Base-by-base conservation (phyloP, 768 basidiomycete genomes). In the Naganishia vaughanmartiniae region DNA sequence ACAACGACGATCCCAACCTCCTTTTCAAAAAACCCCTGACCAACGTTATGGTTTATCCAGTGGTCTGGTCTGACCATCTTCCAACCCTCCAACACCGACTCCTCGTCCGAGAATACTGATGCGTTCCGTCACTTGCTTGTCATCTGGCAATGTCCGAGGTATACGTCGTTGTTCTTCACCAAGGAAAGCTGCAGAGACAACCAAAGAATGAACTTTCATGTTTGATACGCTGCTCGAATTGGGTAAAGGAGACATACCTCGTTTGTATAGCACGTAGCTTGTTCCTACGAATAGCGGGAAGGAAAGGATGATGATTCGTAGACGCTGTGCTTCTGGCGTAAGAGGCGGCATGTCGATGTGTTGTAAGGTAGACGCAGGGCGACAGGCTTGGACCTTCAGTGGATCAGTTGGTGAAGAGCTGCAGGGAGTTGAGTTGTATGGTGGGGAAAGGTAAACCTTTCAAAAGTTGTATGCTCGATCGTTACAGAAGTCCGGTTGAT, bases 141-240 rank as follows among this genome's bases (percentile, higher is more conserved):
- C 60, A 58, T 36, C 57, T 17, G 31, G 60, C 30, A 63, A 45
- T n/a, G 60, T 63, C 5, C 31, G 55, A 14, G 71, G 67, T 36
- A 72, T 72, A 34, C 58, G 60, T 11, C 67, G 57, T 34, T 72
- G 71, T 67, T 72, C 67, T 72, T 72, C 71, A 14, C 63, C 60
- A 5, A 60, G 67, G 54, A 69, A 72, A 10, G 71, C 71, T 72
- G 42, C 1, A 21, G 9, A 17, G 26, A 11, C 17, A 34, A 33
- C 17, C 12, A 15, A 26, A 42, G 21, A 65, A 11, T 34, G 17
- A 36, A 51, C 53, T 19, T 9, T 36, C 51, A 53, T 24, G 24
- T n/a, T 4, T 21, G 33, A 19, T 15, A 24, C 17, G 14, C 26
- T 28, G 36, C 9, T 12, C 28, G 46, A 36, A 9, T 51, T 14